A percentile compares a stretch with the other conserved stretches of the same genome.
Evolutionary conservation across 495 filamentous ascomycete genomes (phyloP).

Genomic region (Aspergillus coremiiformis): DNA sequence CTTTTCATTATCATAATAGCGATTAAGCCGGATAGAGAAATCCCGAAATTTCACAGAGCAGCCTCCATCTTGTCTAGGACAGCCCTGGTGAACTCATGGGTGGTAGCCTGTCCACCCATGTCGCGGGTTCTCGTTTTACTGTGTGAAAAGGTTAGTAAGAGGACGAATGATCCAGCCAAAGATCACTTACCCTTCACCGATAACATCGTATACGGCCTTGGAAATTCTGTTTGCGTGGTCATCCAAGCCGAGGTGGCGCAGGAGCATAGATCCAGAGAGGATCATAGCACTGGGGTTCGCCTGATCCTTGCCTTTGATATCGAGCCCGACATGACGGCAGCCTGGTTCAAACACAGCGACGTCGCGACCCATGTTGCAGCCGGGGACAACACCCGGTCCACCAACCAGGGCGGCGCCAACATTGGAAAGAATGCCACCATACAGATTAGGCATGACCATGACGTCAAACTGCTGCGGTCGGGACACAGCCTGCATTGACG

Average conservation of each 20-base stretch:
- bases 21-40: conserved; percentile 10
- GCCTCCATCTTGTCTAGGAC: conserved; percentile 90
- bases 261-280: conserved; percentile 89
- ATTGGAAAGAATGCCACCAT: conserved; percentile 98
- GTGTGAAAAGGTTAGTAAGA: conserved; percentile 14
- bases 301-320: conserved; percentile 98
- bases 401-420: conserved; percentile 98
- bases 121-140: conserved; percentile 83
- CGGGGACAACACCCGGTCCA: conserved; percentile 92
- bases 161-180: conserved; percentile 1
- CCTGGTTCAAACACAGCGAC: conserved; percentile 98
- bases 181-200: conserved; percentile 80
- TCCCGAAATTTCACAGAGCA: conserved; percentile 35
- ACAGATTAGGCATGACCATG: conserved; percentile 99
- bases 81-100: conserved; percentile 90
- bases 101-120: conserved; percentile 86
- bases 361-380: conserved; percentile 98
- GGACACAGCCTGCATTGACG: conserved; percentile 96
- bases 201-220: conserved; percentile 94
- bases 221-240: conserved; percentile 97
- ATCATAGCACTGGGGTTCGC: conserved; percentile 96
- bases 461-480: conserved; percentile 97
- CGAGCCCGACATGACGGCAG: conserved; percentile 95
- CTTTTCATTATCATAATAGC: conserved; percentile 19
- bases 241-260: conserved; percentile 92